Base-by-base conservation (phyloP, 1,139 yeast genomes). In the Pichia sp. region DNA sequence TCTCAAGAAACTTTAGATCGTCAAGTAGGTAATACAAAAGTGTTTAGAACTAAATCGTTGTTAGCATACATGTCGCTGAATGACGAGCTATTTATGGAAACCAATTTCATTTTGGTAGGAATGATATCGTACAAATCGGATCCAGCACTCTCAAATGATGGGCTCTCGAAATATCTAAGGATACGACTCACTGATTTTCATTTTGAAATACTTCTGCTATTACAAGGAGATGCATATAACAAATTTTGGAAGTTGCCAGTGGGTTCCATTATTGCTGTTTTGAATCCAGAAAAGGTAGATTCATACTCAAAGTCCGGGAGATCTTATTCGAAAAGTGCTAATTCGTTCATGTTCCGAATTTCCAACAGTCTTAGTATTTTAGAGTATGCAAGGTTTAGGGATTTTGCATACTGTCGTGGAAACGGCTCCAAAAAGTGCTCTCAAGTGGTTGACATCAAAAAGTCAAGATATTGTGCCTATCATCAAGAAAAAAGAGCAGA, bases 81-180 rank as follows among this genome's bases (percentile, higher is more conserved):
- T 10, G 96, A 1, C 73, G 79, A 32, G 90, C 79, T 64, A 68
- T 71, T 5, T 87, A 87, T 52, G 96, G 97, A 0, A 71, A 73
- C 38, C 13, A 90, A 92, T 64, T 90, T 89, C 86, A 84, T 86
- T 26, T 77, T 86, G 8, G 66, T 85, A 29, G 97, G 95, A 1
- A 76, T 87, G 8, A 73, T 92, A 0, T 74, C 82, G 5, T 66
- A 69, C 38, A 90, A 90, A 64, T 73, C 82, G 4, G 79, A 76
- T 6, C 76, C 86, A 1, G 76, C 74, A 58, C 66, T 72, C n/a
- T 71, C 82, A 0, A 64, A 72, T 19, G 73, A 76, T 49, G 71
- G 73, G 4, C 67, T 66, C 16, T 70, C 75, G 5, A 87, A 83
- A 63, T 92, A 75, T 63, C 73, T 88, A 62, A 80, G 79, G 59